Evolutionary conservation across 2,329 filamentous ascomycete species (phyloP).

Genomic region (Monilinia fructigena): DNA sequence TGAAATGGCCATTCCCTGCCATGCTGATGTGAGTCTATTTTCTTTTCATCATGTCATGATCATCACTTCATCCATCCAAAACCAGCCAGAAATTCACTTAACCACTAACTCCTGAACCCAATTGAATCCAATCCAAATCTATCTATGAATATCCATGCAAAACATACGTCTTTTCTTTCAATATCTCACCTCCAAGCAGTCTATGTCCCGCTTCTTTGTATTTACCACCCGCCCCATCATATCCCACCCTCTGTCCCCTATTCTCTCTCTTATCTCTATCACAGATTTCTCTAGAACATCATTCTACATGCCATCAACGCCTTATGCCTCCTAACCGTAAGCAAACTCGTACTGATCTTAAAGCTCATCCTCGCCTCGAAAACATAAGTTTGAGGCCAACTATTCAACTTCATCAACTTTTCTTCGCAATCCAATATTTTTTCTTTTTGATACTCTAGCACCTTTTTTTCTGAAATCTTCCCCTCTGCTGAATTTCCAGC

Average conservation of each 20-base stretch:
- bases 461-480: constrained; percentile 59
- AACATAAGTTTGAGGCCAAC: constrained; percentile 70
- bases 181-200: neutral
- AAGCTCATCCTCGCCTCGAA: constrained; percentile 74
- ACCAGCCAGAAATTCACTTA: neutral
- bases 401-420: constrained; percentile 65
- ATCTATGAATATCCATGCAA: neutral
- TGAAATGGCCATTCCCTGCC: neutral
- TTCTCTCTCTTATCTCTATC: neutral
- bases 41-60: neutral
- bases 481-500: constrained; percentile 47
- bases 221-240: no score
- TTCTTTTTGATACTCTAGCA: constrained; percentile 55
- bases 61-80: neutral
- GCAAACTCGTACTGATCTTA: constrained; percentile 45
- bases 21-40: neutral
- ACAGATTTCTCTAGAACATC: no score
- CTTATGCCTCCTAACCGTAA: constrained; percentile 36
- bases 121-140: neutral
- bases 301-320: constrained; percentile 28
- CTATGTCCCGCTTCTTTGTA: neutral
- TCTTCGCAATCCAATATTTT: constrained; percentile 61
- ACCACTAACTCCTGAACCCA: neutral
- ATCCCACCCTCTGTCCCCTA: neutral
- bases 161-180: neutral